These are phyloP conservation scores for Perkinsus olseni DNA, from an alignment of 169 alveolate genomes.

Conservation along the genomic window DNA sequence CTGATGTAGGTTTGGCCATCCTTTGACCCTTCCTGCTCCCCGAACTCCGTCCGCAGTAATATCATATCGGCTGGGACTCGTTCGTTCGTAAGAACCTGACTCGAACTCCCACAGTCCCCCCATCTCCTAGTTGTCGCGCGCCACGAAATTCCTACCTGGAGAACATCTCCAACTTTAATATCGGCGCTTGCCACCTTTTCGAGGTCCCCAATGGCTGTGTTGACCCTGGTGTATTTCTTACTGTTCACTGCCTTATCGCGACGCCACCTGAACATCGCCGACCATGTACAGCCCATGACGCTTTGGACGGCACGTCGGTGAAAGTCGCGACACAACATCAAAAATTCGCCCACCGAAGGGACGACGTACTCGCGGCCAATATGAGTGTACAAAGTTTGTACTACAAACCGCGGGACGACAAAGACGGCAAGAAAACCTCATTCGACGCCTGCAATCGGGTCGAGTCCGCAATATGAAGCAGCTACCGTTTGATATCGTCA, in stretches of 20 bases:
- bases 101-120: not conserved
- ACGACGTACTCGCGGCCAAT: no score
- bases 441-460: no score
- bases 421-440: no score
- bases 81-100: slow-evolving; percentile 55
- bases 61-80: slow-evolving; percentile 95
- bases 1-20: slow-evolving; percentile 6
- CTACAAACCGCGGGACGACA: no score
- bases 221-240: slow-evolving; percentile 20
- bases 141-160: slow-evolving; percentile 54
- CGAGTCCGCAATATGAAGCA: no score
- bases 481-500: slow-evolving; percentile 81
- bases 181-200: slow-evolving; percentile 62
- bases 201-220: slow-evolving; percentile 34
- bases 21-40: slow-evolving; percentile 49
- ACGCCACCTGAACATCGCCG: slow-evolving; percentile 15
- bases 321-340: no score
- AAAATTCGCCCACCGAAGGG: no score
- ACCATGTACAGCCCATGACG: no score
- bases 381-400: no score
- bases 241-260: slow-evolving; percentile 47
- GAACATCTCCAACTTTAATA: slow-evolving; percentile 80
- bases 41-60: slow-evolving; percentile 59
- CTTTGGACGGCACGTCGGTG: no score
- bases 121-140: not conserved